Conservation (phyloP, 1,139 yeast genomes). For the Suhomyces taliae region DNA sequence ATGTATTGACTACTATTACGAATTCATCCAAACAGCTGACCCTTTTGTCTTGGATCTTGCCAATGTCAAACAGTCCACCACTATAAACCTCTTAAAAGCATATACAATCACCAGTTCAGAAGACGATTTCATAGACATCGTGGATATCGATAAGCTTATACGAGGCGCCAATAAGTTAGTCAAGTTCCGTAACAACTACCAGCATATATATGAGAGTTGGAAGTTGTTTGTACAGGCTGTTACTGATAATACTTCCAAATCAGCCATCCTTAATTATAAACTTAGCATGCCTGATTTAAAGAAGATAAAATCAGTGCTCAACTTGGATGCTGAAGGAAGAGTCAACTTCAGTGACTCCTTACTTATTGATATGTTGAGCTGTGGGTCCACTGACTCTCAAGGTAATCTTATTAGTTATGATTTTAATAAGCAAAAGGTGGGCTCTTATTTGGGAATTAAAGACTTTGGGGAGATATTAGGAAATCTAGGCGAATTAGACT, state of each 20-base stretch:
- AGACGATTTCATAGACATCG: conserved; percentile 30
- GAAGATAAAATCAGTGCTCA: conserved; percentile 29
- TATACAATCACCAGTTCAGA: conserved; percentile 31
- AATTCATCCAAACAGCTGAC: conserved; percentile 17
- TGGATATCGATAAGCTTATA: conserved; percentile 44
- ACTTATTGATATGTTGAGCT: conserved; percentile 48
- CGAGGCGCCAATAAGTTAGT: conserved; percentile 28
- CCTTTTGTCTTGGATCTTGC: conserved; percentile 10
- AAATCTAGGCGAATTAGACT: conserved; percentile 38
- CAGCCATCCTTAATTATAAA: conserved; percentile 15
- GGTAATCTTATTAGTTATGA: conserved; percentile 36
- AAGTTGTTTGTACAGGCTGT: conserved; percentile 30
- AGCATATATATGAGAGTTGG: conserved; percentile 37
- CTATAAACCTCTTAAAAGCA: conserved; percentile 28
- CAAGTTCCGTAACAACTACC: conserved; percentile 34
- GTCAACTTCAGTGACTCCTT: conserved; percentile 29
- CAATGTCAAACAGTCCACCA: conserved; percentile 25
- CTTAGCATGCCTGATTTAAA: conserved; percentile 36
- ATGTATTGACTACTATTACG: conserved; percentile 39
- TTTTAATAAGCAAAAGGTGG: conserved; percentile 26
- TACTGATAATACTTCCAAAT: conserved; percentile 7
- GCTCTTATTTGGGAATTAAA: conserved; percentile 34
- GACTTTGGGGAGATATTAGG: conserved; percentile 49
- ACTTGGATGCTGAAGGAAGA: conserved; percentile 22
- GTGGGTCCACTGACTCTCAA: conserved; percentile 29